Base-by-base conservation (phyloP, 2,329 filamentous ascomycete genomes). In the Scedosporium dehoogii region DNA sequence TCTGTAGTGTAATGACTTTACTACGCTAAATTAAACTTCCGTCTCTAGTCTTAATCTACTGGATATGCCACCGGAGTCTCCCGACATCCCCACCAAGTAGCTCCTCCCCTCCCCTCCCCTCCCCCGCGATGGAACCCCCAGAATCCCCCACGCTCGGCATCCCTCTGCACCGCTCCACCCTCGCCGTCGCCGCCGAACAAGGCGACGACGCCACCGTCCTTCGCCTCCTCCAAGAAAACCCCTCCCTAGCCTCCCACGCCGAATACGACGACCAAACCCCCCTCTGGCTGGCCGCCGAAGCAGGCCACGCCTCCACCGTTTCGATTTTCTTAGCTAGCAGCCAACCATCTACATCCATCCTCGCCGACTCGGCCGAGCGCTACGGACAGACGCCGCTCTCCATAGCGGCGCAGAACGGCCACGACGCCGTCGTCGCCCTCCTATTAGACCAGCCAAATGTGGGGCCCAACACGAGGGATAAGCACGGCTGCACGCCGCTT, bases 331-430 rank as follows among this genome's bases (percentile, higher is more conserved):
- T 63, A 14, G 33, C 53, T 16, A 6, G 29, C 9, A 33, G 23
- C 21, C 42, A 29, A 14, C 46, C 42, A 2, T 27, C 18, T 6
- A 14, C 42, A 2, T 27, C 18, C 14, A 14, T 57, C 3, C 10
- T 21, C 14, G 57, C 62, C 29, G 62, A 63, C 51, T 29, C 62
- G 16, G 42, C 62, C 7, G 62, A 63, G 33, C 29, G 29, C 18
- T 60, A 63, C 51, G 64, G 65, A 18, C 61, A 64, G 46, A 68
- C 65, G 4, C 65, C 67, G 7, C 62, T 68, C 10, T 66, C 64
- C 23, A 59, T 64, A 6, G 66, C 66, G 9, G 64, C 66, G n/a
- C 62, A 65, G 56, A 66, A 64, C 38, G 64, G 65, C n/a, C 48
- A 67, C 23, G 57, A 51, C n/a, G 64, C 60, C 7, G 62, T 65